Evolutionary conservation across 2,329 filamentous ascomycete genomes (phyloP).

Genomic region (Aspergillus thermomutatus): DNA sequence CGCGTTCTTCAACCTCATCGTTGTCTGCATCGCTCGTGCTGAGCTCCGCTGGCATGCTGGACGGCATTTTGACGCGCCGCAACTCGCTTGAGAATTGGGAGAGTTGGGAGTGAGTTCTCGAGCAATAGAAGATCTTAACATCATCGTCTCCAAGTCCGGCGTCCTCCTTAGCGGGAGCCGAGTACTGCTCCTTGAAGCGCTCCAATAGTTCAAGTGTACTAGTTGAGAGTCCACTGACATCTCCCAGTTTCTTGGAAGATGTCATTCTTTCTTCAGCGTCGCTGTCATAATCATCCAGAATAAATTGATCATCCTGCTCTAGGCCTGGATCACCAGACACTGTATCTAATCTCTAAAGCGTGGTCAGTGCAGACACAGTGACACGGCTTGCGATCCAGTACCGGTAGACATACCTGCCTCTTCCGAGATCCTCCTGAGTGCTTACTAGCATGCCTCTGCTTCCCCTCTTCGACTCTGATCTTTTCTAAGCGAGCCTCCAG

Average conservation of each 20-base stretch:
- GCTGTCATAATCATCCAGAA: conserved; percentile 72
- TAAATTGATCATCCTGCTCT: conserved; percentile 65
- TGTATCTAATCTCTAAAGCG: conserved; percentile 28
- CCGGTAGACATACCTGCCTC: conserved; percentile 34
- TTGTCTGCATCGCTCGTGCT: conserved; percentile 20
- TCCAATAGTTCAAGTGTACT: conserved; percentile 73
- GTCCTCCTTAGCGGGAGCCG: conserved; percentile 30
- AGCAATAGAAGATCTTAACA: conserved; percentile 87
- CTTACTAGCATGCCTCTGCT: conserved; percentile 52
- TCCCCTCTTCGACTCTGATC: conserved; percentile 60
- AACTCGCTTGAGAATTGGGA: conserved; percentile 84
- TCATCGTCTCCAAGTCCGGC: conserved; percentile 56
- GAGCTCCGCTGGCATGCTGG: conserved; percentile 58
- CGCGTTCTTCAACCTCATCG: conserved; percentile 50
- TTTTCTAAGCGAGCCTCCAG: conserved; percentile 68
- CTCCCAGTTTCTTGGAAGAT: conserved; percentile 26
- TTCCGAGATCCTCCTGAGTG: conserved; percentile 48
- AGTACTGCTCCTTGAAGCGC: conserved; percentile 53
- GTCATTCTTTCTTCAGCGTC: conserved; percentile 48
- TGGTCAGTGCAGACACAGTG: not conserved
- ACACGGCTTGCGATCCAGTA: not conserved
- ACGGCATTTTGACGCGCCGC: conserved; percentile 71
- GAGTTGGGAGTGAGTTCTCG: conserved; percentile 86
- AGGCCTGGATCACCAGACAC: conserved; percentile 10
- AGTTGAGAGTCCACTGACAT: conserved; percentile 58